A percentile compares a stretch with the other conserved stretches of the same genome.
Conservation (phyloP, 768 basidiomycete genomes). For the Lactifluus echinatus region DNA sequence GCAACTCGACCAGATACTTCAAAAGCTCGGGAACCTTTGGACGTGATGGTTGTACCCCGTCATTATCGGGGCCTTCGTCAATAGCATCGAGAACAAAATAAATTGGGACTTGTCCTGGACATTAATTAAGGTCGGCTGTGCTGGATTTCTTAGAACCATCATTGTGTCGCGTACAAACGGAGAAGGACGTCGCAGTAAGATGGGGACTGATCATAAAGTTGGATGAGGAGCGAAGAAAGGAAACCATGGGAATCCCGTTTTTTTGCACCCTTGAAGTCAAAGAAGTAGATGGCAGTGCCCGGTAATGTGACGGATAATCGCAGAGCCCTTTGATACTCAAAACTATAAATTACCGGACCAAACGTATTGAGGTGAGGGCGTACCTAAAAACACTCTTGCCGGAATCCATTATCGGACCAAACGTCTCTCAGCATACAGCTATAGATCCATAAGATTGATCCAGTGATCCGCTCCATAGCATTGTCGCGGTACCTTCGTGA, state of each 20-base stretch:
- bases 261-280: background rate
- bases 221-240: background rate
- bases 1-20: background rate
- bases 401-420: background rate
- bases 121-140: no score
- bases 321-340: background rate
- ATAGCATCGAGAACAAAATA: slow-evolving; percentile 3
- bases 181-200: background rate
- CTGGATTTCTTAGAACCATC: background rate
- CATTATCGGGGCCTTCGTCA: background rate
- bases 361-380: background rate
- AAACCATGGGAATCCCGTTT: slow-evolving; percentile 22
- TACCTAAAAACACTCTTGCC: background rate
- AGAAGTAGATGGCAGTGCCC: background rate
- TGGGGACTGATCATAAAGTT: background rate
- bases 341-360: background rate
- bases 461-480: no score
- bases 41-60: background rate
- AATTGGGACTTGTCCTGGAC: background rate
- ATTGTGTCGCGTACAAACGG: background rate
- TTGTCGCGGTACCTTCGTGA: background rate
- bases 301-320: background rate
- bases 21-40: background rate
- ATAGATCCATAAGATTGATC: background rate
- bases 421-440: background rate